phyloP scores from a whole-genome alignment of 495 filamentous ascomycete genomes.

The Xylaria palmicola region DNA sequence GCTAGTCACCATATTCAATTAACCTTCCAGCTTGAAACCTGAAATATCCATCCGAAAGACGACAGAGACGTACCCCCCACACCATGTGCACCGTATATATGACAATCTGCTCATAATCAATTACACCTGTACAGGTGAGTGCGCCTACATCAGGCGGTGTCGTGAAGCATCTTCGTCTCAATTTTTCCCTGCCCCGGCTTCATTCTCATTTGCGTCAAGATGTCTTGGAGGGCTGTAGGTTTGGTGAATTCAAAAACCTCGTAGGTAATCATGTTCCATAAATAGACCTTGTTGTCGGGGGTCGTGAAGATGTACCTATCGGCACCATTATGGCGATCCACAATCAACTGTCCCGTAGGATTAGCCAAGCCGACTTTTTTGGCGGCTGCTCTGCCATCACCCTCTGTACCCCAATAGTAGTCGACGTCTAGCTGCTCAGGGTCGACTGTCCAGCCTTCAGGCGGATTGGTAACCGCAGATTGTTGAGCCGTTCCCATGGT shows the following conservation, averaged over 20 bases:
- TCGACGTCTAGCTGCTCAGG: neutral
- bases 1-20: too few relatives aligned
- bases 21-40: too few relatives aligned
- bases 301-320: neutral
- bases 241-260: conserved; percentile 6
- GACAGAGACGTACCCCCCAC: too few relatives aligned
- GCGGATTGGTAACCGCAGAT: neutral
- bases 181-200: neutral
- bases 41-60: too few relatives aligned
- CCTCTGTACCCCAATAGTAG: neutral
- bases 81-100: too few relatives aligned
- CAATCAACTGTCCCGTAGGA: neutral
- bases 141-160: neutral
- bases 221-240: neutral
- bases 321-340: neutral
- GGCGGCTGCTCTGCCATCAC: neutral
- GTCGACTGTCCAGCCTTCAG: too few relatives aligned
- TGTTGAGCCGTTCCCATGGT: neutral
- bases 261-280: conserved; percentile 6
- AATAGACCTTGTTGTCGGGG: conserved; percentile 2
- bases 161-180: neutral
- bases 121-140: too few relatives aligned
- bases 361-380: conserved; percentile 5
- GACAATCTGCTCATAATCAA: too few relatives aligned
- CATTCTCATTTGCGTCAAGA: conserved; percentile 1